A percentile compares a stretch with the other conserved stretches of the same genome.
These are phyloP conservation scores for Trypanosoma mega DNA, from an alignment of 208 protist species.

Conservation along the genomic window DNA sequence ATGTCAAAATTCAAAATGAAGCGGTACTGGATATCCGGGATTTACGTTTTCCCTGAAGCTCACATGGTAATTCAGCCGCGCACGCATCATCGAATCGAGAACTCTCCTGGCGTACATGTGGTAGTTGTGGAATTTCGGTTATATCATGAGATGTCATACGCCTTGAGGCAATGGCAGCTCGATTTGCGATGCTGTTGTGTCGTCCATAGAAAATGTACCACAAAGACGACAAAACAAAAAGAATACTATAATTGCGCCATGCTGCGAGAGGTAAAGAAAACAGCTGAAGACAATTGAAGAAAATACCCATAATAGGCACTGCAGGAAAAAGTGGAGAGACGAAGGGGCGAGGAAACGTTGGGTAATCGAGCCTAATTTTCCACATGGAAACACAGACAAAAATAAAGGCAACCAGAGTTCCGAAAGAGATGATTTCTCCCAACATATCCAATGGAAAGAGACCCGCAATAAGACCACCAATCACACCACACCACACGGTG, in stretches of 20 bases:
- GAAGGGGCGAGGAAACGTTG: constrained; percentile 29
- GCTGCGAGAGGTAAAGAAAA: constrained; percentile 26
- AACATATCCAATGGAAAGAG: constrained; percentile 39
- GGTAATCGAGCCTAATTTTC: constrained; percentile 26
- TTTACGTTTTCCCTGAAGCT: neutral
- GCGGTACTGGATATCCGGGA: too few relatives aligned
- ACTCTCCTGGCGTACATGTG: neutral
- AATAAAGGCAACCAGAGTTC: constrained; percentile 38
- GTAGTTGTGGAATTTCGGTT: too few relatives aligned
- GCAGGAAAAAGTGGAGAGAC: constrained; percentile 28
- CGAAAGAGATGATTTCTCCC: constrained; percentile 42
- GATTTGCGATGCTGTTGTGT: constrained; percentile 10
- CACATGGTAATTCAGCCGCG: neutral
- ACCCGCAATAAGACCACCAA: constrained; percentile 26
- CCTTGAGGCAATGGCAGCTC: too few relatives aligned
- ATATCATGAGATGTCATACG: too few relatives aligned
- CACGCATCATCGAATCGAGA: neutral
- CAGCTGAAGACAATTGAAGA: constrained; percentile 26
- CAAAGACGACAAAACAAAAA: constrained; percentile 14
- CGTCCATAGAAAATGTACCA: constrained; percentile 31
- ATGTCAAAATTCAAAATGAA: too few relatives aligned
- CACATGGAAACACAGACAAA: constrained; percentile 39
- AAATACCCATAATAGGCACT: constrained; percentile 24
- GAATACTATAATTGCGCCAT: constrained; percentile 29
- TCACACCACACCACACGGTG: constrained; percentile 21